Evolutionary conservation across 495 filamentous ascomycete species (phyloP), one percentile per base, ranked within the genome.

Genomic region (Beverwykella pulmonaria): DNA sequence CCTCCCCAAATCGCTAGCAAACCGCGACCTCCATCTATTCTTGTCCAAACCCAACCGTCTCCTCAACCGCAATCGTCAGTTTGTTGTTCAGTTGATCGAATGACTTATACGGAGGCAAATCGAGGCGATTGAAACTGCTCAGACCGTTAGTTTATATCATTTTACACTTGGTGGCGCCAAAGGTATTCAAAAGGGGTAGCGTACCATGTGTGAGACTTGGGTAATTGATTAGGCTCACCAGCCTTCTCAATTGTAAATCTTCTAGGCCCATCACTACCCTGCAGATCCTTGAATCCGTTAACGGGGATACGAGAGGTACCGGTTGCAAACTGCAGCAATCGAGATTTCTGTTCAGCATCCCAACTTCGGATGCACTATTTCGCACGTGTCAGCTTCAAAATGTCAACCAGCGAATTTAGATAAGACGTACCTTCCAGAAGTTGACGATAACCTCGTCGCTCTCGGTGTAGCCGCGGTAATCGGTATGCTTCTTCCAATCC

Each of bases 401-500:
- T 19, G 30, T 39, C 7, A 59, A 25, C 25, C 9, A 30, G 27
- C 15, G 20, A 19, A 27, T 30, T n/a, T 10, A 14, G 15, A 29
- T 44, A 20, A 20, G 29, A 67, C 79, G 81, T 59, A 92, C 93
- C 83, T 96, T 94, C 94, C 94, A 99, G 85, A 99, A 99, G 80
- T 92, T 93, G 75, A 90, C 87, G 69, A 99, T 95, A 30, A 98
- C 95, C 73, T 97, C 91, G 76, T 98, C 95, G 56, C 86, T 87
- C 78, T 99, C 94, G 41, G 96, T 97, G 81, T 99, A 99, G n/a
- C 94, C 94, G 64, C 94, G 87, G 79, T 99, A 99, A 75, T 99
- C 94, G n/a, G 94, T 99, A 80, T 99, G 94, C 81, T 99, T 99
- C 88, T 99, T 99, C 94, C 94, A 99, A 77, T 99, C 94, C 53